Percentiles rank a stretch among this genome's conserved stretches.
These are phyloP conservation scores for Wickerhamomyces rabaulensis DNA, from an alignment of 805 yeast species.

Conservation along the genomic window DNA sequence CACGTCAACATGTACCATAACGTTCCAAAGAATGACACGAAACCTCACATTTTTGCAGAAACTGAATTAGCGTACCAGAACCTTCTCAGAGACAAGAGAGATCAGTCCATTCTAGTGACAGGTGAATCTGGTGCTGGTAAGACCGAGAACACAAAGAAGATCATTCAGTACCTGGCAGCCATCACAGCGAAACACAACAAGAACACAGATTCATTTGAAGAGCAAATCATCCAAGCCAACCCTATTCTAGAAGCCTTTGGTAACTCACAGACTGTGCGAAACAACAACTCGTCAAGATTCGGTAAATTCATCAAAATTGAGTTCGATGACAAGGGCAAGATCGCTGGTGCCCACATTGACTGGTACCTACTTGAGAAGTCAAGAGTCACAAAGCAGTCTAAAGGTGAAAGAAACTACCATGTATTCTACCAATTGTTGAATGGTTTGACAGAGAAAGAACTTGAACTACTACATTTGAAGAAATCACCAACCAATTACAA, in stretches of 20 bases:
- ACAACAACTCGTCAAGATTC: conserved; percentile 91
- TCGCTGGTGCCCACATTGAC: conserved; percentile 87
- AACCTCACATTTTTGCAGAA: conserved; percentile 89
- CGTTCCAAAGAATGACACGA: conserved; percentile 37
- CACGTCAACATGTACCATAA: conserved; percentile 53
- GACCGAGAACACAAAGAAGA: conserved; percentile 94
- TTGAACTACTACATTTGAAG: conserved; percentile 41
- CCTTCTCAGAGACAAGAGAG: conserved; percentile 58
- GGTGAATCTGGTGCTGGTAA: conserved; percentile 99
- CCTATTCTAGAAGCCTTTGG: conserved; percentile 97
- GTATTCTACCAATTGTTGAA: conserved; percentile 76
- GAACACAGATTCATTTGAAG: conserved; percentile 51
- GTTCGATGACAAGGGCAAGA: conserved; percentile 56
- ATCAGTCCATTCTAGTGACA: conserved; percentile 92
- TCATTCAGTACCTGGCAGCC: conserved; percentile 84
- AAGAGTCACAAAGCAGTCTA: conserved; percentile 74
- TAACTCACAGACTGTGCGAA: conserved; percentile 91
- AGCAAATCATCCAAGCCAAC: conserved; percentile 85
- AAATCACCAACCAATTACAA: conserved; percentile 36
- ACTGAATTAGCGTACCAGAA: conserved; percentile 83
- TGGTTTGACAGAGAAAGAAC: conserved; percentile 52
- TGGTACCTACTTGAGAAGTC: conserved; percentile 94
- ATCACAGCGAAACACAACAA: conserved; percentile 42
- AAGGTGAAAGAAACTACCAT: conserved; percentile 86
- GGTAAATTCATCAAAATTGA: conserved; percentile 93